Evolutionary conservation across 208 protist genomes (phyloP).

Genomic region (Leishmania turanica): DNA sequence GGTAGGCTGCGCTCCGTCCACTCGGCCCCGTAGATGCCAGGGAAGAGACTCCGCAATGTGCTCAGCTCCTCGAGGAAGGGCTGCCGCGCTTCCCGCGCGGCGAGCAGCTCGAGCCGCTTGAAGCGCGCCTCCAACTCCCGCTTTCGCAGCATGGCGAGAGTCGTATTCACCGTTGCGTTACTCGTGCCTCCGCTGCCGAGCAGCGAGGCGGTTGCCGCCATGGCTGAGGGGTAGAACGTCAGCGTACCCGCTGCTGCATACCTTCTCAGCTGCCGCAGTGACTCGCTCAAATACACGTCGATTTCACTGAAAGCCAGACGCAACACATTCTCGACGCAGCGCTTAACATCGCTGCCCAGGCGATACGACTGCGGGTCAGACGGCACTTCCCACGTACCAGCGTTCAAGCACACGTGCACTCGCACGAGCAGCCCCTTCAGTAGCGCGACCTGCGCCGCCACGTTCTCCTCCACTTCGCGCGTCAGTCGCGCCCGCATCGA

Average conservation of each 20-base stretch:
- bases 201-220: constrained; percentile 6
- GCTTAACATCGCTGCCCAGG: constrained; percentile 46
- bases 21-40: constrained; percentile 29
- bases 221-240: not conserved
- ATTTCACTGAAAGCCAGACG: constrained; percentile 51
- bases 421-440: constrained; percentile 35
- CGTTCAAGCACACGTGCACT: constrained; percentile 31
- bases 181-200: constrained; percentile 9
- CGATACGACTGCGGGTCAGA: constrained; percentile 33
- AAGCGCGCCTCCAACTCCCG: constrained; percentile 60
- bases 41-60: constrained; percentile 28
- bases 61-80: constrained; percentile 42
- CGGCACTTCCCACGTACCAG: constrained; percentile 32
- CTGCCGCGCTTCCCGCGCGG: constrained; percentile 26
- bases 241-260: constrained; percentile 18
- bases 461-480: constrained; percentile 46
- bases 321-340: constrained; percentile 47
- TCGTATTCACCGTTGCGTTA: constrained; percentile 5
- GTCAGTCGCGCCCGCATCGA: constrained; percentile 56
- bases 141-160: constrained; percentile 37
- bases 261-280: constrained; percentile 65
- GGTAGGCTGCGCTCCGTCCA: constrained; percentile 36
- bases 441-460: constrained; percentile 30
- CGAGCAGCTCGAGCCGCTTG: constrained; percentile 43
- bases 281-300: constrained; percentile 72